Conservation (phyloP, 2,329 filamentous ascomycete species). For the Diaporthe citri region DNA sequence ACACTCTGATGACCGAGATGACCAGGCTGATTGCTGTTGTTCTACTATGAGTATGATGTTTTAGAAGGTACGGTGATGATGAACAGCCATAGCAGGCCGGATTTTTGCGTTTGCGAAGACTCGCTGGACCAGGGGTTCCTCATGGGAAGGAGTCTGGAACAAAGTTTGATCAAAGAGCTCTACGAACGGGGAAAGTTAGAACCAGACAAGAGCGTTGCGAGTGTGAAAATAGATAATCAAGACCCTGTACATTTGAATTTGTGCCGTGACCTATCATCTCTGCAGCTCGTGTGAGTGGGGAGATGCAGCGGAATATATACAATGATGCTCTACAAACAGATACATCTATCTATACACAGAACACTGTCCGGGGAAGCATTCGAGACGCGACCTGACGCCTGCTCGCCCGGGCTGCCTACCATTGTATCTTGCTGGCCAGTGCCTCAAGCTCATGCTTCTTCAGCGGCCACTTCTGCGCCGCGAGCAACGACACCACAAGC, state of each 20-base stretch:
- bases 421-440: not conserved
- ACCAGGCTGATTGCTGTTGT: not conserved
- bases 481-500: constrained; percentile 13
- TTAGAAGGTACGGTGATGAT: not conserved
- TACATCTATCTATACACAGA: constrained; percentile 4
- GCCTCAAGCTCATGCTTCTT: not conserved
- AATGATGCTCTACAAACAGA: not conserved
- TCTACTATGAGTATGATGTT: constrained; percentile 5
- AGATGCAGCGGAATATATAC: not conserved
- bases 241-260: not conserved
- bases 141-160: constrained; percentile 4
- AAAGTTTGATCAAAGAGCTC: constrained; percentile 1
- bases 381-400: not conserved
- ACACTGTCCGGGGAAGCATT: no score
- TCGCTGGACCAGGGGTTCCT: not conserved
- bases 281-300: not conserved
- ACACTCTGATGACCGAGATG: not conserved
- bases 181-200: not conserved
- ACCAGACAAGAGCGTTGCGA: not conserved
- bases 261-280: not conserved
- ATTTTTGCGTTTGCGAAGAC: constrained; percentile 1
- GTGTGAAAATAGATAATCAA: constrained; percentile 23
- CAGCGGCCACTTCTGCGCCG: constrained; percentile 8
- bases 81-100: not conserved
- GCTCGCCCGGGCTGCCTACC: not conserved